phyloP scores from a whole-genome alignment of 805 yeast species.

The Blastobotrys terrestris region DNA sequence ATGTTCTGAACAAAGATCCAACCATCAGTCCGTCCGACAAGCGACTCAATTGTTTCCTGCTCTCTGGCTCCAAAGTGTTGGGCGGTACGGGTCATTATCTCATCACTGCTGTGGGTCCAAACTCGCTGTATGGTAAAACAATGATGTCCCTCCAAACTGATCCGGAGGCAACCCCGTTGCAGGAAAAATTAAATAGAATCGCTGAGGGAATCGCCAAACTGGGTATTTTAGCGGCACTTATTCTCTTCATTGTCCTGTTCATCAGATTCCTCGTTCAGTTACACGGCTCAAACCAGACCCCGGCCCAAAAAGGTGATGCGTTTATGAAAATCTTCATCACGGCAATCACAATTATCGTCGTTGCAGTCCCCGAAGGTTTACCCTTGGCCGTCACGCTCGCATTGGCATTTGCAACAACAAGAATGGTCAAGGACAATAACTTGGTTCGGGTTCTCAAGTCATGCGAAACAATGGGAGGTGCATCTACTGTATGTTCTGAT shows the following conservation, averaged over 20 bases:
- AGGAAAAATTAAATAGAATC: constrained; percentile 66
- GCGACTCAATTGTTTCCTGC: constrained; percentile 70
- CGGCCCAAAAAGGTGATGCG: constrained; percentile 75
- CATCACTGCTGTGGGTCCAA: constrained; percentile 83
- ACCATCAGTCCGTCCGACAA: constrained; percentile 30
- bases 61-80: constrained; percentile 84
- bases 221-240: constrained; percentile 77
- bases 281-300: constrained; percentile 41
- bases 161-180: constrained; percentile 83
- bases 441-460: constrained; percentile 88
- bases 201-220: constrained; percentile 95
- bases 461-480: constrained; percentile 99
- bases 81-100: constrained; percentile 82
- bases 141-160: constrained; percentile 74
- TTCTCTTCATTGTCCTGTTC: constrained; percentile 76
- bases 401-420: constrained; percentile 93
- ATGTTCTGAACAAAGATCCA: constrained; percentile 25
- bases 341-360: constrained; percentile 88
- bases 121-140: constrained; percentile 89
- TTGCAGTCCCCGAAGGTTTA: constrained; percentile 98
- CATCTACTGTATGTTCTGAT: constrained; percentile 94
- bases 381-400: constrained; percentile 97
- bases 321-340: constrained; percentile 84
- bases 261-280: constrained; percentile 64
- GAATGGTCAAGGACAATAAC: constrained; percentile 96